Percentiles rank a stretch among this genome's conserved stretches.
Conservation (phyloP, 805 yeast species). For the Saturnispora mendoncae region DNA sequence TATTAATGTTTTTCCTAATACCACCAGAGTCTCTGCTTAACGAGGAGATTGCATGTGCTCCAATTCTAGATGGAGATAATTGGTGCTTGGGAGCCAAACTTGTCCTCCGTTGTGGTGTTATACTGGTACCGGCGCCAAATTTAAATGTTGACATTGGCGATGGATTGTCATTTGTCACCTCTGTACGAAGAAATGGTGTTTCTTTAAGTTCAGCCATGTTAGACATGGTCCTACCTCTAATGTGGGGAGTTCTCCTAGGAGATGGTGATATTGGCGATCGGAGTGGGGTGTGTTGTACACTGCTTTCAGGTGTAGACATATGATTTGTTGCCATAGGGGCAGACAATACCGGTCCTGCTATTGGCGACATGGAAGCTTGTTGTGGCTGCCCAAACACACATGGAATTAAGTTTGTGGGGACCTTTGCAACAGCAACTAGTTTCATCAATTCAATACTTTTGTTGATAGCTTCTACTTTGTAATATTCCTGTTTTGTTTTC, state of each 20-base stretch:
- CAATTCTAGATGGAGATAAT: slow-evolving; percentile 60
- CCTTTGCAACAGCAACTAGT: slow-evolving; percentile 47
- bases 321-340: slow-evolving; percentile 7
- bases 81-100: slow-evolving; percentile 28
- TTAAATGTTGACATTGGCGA: slow-evolving; percentile 22
- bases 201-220: slow-evolving; percentile 9
- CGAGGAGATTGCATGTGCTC: slow-evolving; percentile 62
- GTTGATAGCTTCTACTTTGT: slow-evolving; percentile 53
- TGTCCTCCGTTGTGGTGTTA: slow-evolving; percentile 14
- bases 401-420: slow-evolving; percentile 61
- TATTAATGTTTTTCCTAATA: slow-evolving; percentile 17
- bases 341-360: slow-evolving; percentile 4
- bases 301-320: background rate
- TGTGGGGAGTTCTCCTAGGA: slow-evolving; percentile 8
- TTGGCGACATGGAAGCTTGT: slow-evolving; percentile 10
- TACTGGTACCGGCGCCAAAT: slow-evolving; percentile 25
- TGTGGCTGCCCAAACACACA: slow-evolving; percentile 34
- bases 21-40: slow-evolving; percentile 25
- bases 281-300: slow-evolving; percentile 1
- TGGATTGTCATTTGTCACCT: slow-evolving; percentile 6
- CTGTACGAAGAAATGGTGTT: background rate
- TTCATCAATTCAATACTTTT: slow-evolving; percentile 55
- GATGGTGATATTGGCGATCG: slow-evolving; percentile 13
- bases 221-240: slow-evolving; percentile 14
- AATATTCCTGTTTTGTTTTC: slow-evolving; percentile 70